Percentiles rank a stretch among this genome's conserved stretches.
Conservation (phyloP, 164 flowering plant species). For the Warburgia ugandensis region DNA sequence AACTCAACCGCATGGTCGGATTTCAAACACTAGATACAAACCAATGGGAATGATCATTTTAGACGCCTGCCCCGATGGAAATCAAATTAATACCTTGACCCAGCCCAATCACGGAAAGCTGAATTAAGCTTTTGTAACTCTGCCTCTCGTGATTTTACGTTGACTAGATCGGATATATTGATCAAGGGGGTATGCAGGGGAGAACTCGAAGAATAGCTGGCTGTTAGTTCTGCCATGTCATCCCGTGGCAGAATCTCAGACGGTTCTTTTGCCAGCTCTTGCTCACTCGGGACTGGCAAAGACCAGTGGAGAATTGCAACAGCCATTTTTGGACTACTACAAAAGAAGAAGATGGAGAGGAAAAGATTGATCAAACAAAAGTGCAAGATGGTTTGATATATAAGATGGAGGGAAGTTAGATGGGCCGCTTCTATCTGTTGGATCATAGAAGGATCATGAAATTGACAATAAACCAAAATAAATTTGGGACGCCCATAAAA, state of each 20-base stretch:
- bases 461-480: no score
- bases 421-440: no score
- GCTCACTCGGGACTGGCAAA: constrained; percentile 4
- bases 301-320: constrained; percentile 1
- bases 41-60: no score
- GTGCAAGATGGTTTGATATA: no score
- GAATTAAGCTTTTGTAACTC: constrained; percentile 8
- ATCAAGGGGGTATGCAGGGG: constrained; percentile 5
- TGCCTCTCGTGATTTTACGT: neutral
- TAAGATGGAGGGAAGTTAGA: no score
- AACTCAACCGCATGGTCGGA: no score
- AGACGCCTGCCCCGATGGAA: no score
- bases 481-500: no score
- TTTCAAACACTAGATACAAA: no score
- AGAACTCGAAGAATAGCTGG: neutral
- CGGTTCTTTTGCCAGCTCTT: constrained; percentile 2
- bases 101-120: constrained; percentile 11
- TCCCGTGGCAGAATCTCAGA: neutral
- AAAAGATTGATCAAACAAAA: no score
- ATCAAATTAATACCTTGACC: constrained; percentile 4
- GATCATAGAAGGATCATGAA: no score
- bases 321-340: no score
- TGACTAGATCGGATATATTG: constrained; percentile 6
- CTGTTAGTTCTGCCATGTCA: constrained; percentile 1
- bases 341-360: neutral